phyloP scores from a whole-genome alignment of 2,329 filamentous ascomycete genomes.

The Aspergillus proliferans region DNA sequence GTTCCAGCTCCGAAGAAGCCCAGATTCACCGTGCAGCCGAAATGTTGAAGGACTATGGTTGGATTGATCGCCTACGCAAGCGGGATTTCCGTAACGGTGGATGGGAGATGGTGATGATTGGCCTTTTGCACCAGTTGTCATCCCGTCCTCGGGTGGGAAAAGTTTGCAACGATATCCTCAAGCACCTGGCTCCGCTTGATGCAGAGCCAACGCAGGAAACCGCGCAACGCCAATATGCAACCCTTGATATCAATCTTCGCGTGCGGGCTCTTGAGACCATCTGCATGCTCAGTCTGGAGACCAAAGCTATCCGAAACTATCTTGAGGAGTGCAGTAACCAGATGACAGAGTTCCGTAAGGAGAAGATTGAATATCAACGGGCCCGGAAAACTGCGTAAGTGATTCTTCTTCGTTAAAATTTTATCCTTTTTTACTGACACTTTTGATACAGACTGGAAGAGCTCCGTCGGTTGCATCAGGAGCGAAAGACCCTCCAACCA shows the following conservation, averaged over 20 bases:
- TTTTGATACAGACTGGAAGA: constrained; percentile 33
- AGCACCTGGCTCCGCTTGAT: constrained; percentile 72
- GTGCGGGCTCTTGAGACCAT: constrained; percentile 76
- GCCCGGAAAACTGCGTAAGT: constrained; percentile 60
- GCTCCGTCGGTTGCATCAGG: constrained; percentile 41
- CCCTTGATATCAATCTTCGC: constrained; percentile 75
- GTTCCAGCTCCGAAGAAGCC: constrained; percentile 25
- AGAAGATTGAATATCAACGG: constrained; percentile 88
- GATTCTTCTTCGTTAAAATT: neutral
- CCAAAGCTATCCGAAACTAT: constrained; percentile 77
- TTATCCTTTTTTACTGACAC: neutral
- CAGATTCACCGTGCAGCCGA: constrained; percentile 58
- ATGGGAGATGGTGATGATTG: constrained; percentile 86
- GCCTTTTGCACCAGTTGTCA: constrained; percentile 77
- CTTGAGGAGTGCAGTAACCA: constrained; percentile 88
- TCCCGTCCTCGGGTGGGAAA: constrained; percentile 63
- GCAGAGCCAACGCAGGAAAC: constrained; percentile 69
- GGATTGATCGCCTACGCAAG: constrained; percentile 76
- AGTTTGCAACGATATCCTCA: constrained; percentile 71
- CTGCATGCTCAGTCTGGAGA: constrained; percentile 77
- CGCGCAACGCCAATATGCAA: constrained; percentile 64
- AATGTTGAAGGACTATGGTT: constrained; percentile 66
- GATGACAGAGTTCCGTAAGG: constrained; percentile 91
- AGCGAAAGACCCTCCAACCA: constrained; percentile 43
- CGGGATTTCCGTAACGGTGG: constrained; percentile 82